phyloP scores from a whole-genome alignment of 75 land plant genomes.

The Sequoiadendron giganteum region DNA sequence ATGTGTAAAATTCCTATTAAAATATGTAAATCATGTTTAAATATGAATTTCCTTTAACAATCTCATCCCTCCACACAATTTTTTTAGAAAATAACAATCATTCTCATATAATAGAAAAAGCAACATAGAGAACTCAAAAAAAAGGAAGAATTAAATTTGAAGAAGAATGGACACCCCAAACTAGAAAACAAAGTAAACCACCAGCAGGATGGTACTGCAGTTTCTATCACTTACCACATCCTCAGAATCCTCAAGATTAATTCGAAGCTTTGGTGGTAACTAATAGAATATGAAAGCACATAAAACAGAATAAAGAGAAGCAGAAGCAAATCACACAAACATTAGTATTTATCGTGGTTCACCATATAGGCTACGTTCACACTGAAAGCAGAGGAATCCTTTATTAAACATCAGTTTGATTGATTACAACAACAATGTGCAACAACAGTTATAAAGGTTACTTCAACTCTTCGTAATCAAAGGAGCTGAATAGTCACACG shows the following conservation, averaged over 20 bases:
- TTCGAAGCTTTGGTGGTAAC: constrained; percentile 84
- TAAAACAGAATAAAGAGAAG: too few relatives aligned
- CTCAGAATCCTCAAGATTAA: constrained; percentile 91
- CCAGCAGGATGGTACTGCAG: background rate
- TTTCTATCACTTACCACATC: constrained; percentile 77
- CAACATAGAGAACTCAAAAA: background rate
- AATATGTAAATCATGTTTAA: background rate
- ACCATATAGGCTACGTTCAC: too few relatives aligned
- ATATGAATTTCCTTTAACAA: background rate
- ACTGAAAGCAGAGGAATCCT: too few relatives aligned
- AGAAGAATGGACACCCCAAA: constrained; percentile 1
- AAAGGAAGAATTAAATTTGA: background rate
- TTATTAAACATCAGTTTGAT: too few relatives aligned
- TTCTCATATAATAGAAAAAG: background rate
- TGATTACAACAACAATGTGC: too few relatives aligned
- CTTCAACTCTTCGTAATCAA: too few relatives aligned
- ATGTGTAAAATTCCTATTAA: background rate
- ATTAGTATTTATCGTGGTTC: too few relatives aligned
- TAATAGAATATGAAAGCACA: too few relatives aligned
- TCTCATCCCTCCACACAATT: background rate
- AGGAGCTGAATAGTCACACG: too few relatives aligned
- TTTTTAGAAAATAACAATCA: background rate
- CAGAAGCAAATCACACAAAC: too few relatives aligned
- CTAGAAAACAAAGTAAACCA: constrained; percentile 4
- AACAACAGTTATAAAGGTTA: too few relatives aligned